Conservation (phyloP, 225 moss, liverwort and hornwort species). For the Pseudoscleropodium purum region DNA sequence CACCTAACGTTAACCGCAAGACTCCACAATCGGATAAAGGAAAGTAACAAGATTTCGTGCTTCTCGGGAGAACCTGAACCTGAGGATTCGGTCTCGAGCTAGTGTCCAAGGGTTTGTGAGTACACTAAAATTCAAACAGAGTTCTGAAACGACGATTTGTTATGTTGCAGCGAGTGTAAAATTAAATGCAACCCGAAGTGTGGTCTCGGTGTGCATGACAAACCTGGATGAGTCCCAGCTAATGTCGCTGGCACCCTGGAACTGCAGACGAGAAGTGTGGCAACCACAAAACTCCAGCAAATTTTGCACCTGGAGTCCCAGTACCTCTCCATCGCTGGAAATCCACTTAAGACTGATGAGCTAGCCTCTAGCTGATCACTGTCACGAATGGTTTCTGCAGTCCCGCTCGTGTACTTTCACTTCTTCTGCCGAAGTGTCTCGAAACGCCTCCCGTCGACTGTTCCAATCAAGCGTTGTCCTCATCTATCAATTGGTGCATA, state of each 20-base stretch:
- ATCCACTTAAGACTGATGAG: not conserved
- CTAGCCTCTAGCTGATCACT: not conserved
- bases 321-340: not conserved
- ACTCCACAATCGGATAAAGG: not conserved
- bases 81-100: not conserved
- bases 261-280: not conserved
- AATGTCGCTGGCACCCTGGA: not conserved
- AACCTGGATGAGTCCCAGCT: not conserved
- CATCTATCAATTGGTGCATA: not conserved
- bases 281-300: not conserved
- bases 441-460: not conserved
- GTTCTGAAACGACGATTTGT: not conserved
- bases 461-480: not conserved
- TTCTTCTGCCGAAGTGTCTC: not conserved
- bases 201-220: not conserved
- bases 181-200: not conserved
- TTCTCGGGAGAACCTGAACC: not conserved
- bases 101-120: not conserved
- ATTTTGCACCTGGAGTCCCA: not conserved
- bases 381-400: not conserved
- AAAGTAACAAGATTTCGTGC: not conserved
- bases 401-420: not conserved
- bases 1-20: not conserved
- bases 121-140: not conserved
- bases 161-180: not conserved